Conservation (phyloP, 257 asterid species). For the Hygrophila difformis region DNA sequence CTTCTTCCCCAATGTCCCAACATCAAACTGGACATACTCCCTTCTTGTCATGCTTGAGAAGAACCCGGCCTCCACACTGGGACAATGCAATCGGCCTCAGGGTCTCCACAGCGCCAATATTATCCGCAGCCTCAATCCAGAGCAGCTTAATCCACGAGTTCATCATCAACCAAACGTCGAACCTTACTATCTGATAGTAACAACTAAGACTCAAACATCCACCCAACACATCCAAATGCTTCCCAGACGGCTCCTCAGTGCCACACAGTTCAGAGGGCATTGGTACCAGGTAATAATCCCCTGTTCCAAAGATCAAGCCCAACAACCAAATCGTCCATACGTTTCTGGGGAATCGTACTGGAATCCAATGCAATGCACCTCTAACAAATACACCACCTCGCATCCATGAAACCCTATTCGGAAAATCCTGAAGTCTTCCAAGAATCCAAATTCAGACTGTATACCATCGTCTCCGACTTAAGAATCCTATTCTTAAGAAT, state of each 20-base stretch:
- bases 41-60: conserved; percentile 22
- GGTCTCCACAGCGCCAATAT: conserved; percentile 20
- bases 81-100: conserved; percentile 21
- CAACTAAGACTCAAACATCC: too few relatives aligned
- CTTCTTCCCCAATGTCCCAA: conserved; percentile 10
- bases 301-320: conserved; percentile 20
- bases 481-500: conserved; percentile 14
- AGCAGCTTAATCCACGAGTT: too few relatives aligned
- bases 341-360: conserved; percentile 7
- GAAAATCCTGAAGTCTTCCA: conserved; percentile 24
- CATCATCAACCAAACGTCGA: too few relatives aligned
- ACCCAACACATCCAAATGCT: too few relatives aligned
- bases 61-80: conserved; percentile 13
- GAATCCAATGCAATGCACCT: conserved; percentile 23
- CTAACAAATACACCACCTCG: conserved; percentile 12
- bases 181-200: too few relatives aligned
- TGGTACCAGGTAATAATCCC: too few relatives aligned
- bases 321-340: conserved; percentile 16
- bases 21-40: conserved; percentile 17
- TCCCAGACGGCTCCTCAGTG: too few relatives aligned
- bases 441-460: conserved; percentile 17
- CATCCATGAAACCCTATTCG: conserved; percentile 19
- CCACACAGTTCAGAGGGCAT: too few relatives aligned
- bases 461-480: too few relatives aligned
- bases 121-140: conserved; percentile 2